Evolutionary conservation across 129 eudicot genomes (phyloP).

Genomic region (Lactuca sativa): DNA sequence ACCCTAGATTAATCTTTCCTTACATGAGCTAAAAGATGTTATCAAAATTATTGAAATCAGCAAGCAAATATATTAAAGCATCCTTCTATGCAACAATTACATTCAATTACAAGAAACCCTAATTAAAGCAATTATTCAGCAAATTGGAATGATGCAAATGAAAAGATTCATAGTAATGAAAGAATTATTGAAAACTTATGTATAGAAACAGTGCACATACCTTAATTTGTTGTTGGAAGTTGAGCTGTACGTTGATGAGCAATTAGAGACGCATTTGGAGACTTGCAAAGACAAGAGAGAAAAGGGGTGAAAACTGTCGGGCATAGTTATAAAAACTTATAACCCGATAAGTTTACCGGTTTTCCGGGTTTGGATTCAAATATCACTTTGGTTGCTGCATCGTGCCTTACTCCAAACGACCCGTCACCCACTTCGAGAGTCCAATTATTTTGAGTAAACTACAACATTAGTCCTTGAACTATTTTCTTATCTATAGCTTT

Average conservation of each 20-base stretch:
- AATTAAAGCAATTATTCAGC: slow-evolving; percentile 8
- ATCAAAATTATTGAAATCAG: neutral
- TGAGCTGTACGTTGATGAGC: slow-evolving; percentile 4
- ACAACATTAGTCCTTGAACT: neutral
- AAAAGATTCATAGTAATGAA: neutral
- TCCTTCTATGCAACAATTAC: slow-evolving; percentile 2
- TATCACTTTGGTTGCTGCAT: neutral
- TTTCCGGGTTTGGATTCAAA: slow-evolving; percentile 21
- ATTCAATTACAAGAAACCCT: slow-evolving; percentile 27
- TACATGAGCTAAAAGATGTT: slow-evolving; percentile 8
- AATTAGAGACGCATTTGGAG: slow-evolving; percentile 8
- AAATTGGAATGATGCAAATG: slow-evolving; percentile 10
- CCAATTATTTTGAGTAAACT: neutral
- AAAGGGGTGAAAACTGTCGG: slow-evolving; percentile 23
- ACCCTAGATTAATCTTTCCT: slow-evolving; percentile 14
- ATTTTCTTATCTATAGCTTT: no score
- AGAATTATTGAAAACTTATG: neutral
- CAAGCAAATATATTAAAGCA: neutral
- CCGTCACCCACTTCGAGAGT: neutral
- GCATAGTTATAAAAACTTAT: slow-evolving; percentile 5
- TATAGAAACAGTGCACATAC: slow-evolving; percentile 23
- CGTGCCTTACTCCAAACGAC: neutral
- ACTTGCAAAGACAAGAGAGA: slow-evolving; percentile 13
- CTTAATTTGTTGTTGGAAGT: slow-evolving; percentile 25
- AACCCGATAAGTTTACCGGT: slow-evolving; percentile 33